Percentiles rank a stretch among this genome's conserved stretches.
phyloP scores from a whole-genome alignment of 2,329 filamentous ascomycete genomes.

The Aspergillus cejpii region DNA sequence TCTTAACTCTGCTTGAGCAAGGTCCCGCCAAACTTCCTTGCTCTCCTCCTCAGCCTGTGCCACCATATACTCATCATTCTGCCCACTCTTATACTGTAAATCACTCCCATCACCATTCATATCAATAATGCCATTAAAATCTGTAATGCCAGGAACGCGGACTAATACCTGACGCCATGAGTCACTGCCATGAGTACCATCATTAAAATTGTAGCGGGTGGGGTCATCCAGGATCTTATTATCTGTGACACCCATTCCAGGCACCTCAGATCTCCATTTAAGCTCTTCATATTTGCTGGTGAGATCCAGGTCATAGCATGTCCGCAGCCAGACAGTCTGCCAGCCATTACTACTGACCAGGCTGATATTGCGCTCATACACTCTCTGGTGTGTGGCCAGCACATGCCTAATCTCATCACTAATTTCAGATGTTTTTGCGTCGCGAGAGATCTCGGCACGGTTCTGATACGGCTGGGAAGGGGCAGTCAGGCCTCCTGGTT shows the following conservation, averaged over 20 bases:
- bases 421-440: neutral
- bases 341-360: neutral
- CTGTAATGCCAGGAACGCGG: neutral
- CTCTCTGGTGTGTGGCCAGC: neutral
- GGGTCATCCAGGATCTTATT: neutral
- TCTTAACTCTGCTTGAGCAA: neutral
- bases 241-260: neutral
- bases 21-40: neutral
- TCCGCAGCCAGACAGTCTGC: constrained; percentile 4
- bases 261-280: neutral
- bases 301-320: constrained; percentile 1
- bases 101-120: neutral
- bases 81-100: neutral
- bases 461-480: neutral
- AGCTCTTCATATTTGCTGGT: constrained; percentile 1
- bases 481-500: neutral
- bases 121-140: neutral
- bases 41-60: neutral
- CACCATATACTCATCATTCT: neutral
- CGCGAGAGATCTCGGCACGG: neutral
- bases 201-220: neutral
- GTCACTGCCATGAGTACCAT: neutral
- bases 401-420: neutral
- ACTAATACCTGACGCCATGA: neutral
- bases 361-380: constrained; percentile 2